A percentile compares a stretch with the other conserved stretches of the same genome.
These are phyloP conservation scores for Alternaria consortialis DNA, from an alignment of 2,329 filamentous ascomycete species.

Conservation along the genomic window DNA sequence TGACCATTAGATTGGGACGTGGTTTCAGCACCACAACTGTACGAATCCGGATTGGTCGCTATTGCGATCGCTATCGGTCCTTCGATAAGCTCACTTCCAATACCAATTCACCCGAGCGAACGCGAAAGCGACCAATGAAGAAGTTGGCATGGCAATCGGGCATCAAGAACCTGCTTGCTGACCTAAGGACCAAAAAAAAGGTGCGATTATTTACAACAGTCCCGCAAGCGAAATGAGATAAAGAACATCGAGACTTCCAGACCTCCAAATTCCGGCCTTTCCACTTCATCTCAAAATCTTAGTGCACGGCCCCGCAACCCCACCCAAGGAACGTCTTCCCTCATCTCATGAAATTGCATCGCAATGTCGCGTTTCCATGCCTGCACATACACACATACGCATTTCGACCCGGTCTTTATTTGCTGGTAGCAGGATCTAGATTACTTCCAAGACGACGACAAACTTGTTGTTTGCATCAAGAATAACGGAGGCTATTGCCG, in stretches of 20 bases:
- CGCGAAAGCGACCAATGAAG: slow-evolving; percentile 13
- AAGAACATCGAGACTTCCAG: slow-evolving; percentile 31
- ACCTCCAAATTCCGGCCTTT: slow-evolving; percentile 31
- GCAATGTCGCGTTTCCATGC: slow-evolving; percentile 36
- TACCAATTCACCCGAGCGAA: slow-evolving; percentile 14
- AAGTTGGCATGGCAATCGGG: slow-evolving; percentile 4
- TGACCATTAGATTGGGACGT: slow-evolving; percentile 41
- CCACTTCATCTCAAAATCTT: slow-evolving; percentile 34
- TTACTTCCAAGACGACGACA: neutral
- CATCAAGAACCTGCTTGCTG: neutral
- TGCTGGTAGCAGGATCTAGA: slow-evolving; percentile 4
- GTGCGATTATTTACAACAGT: slow-evolving; percentile 32
- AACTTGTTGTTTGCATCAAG: neutral
- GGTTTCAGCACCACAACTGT: slow-evolving; percentile 35
- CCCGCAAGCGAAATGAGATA: slow-evolving; percentile 50
- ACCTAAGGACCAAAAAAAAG: neutral
- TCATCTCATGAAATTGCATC: slow-evolving; percentile 48
- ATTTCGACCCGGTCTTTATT: slow-evolving; percentile 23
- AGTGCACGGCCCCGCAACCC: slow-evolving; percentile 39
- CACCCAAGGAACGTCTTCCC: slow-evolving; percentile 30
- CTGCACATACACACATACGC: slow-evolving; percentile 10
- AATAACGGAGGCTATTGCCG: slow-evolving; percentile 8
- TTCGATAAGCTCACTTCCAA: slow-evolving; percentile 21
- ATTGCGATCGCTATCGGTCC: slow-evolving; percentile 11
- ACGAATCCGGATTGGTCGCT: slow-evolving; percentile 24